phyloP scores from a whole-genome alignment of 192 early-diverging fungal genomes.

The Coemansia sp. region DNA sequence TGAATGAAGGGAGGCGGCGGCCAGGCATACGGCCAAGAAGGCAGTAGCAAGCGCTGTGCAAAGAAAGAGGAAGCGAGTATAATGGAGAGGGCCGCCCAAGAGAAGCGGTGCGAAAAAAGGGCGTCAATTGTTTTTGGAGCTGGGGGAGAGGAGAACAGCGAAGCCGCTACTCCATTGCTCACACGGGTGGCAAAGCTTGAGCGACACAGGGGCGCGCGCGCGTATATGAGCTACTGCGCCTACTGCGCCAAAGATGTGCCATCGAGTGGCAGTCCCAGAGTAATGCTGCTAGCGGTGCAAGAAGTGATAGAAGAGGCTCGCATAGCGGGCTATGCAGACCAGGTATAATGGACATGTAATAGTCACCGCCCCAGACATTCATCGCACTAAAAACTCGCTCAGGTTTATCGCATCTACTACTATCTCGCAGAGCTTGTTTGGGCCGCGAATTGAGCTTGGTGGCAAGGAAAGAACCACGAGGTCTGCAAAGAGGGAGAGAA shows the following conservation, averaged over 20 bases:
- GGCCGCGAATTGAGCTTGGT: neutral
- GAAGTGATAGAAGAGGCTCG: neutral
- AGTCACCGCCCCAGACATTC: neutral
- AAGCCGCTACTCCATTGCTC: neutral
- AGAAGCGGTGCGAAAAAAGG: constrained; percentile 2
- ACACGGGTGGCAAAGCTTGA: neutral
- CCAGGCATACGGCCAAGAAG: neutral
- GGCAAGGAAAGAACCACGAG: neutral
- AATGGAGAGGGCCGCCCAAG: neutral
- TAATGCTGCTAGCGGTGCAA: neutral
- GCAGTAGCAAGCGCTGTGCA: constrained; percentile 3
- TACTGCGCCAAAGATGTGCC: constrained; percentile 4
- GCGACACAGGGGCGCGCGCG: neutral
- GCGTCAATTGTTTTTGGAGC: constrained; percentile 9
- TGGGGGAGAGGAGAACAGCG: neutral
- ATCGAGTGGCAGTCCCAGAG: constrained; percentile 3
- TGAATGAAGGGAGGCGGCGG: constrained; percentile 10
- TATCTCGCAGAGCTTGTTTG: too few relatives aligned
- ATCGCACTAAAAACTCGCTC: neutral
- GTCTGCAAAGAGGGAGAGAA: neutral
- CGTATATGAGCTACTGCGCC: constrained; percentile 5
- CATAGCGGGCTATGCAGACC: constrained; percentile 3
- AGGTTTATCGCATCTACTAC: neutral
- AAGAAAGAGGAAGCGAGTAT: neutral
- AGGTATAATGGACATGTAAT: neutral